Base-by-base conservation (phyloP, 179 eudicot genomes). In the Drosera spatulata region DNA sequence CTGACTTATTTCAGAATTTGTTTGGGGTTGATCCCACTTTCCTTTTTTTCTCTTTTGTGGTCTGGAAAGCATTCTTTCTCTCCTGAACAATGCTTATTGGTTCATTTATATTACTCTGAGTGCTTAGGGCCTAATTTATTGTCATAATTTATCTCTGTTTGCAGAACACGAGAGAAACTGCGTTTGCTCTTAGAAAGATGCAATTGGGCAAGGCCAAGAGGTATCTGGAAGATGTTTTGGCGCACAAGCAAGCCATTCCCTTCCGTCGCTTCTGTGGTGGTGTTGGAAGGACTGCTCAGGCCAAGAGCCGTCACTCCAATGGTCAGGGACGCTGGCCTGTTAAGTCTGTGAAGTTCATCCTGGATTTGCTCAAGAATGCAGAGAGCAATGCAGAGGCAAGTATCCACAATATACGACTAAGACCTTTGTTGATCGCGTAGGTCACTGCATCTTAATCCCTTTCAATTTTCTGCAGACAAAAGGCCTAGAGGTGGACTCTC, bases 401-500 rank as follows among this genome's bases (percentile, higher is more conserved):
- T 11, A 5, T 50, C 53, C 13, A 11, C 13, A 7, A 4, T 4
- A 4, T 50, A 15, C 13, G 13, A 50, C n/a, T 4, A 50, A 10
- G n/a, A 50, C 5, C n/a, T 4, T 10, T 7, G 11, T 4, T 10
- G n/a, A 10, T 50, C 4, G n/a, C 53, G 13, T 4, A 8, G 5
- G 12, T 50, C 5, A 4, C 5, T 50, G 13, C 53, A 56, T 60
- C 53, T 64, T 64, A 43, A 58, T n/a, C 22, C 2, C 3, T 14
- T 37, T 2, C 6, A 4, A 10, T 22, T 39, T 38, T 52, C 4
- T 60, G 41, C 67, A 86, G 95, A 79, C 79, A 58, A 86, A 86
- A 59, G 90, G 90, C n/a, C 71, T 86, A 77, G 95, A 84, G 61
- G 87, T 81, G 62, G 95, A 86, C 67, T 56, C 90, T 7, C 86